Evolutionary conservation across 1,284 basidiomycete species (phyloP), one percentile per base, ranked within the genome.

Genomic region (Xanthoconium separans): DNA sequence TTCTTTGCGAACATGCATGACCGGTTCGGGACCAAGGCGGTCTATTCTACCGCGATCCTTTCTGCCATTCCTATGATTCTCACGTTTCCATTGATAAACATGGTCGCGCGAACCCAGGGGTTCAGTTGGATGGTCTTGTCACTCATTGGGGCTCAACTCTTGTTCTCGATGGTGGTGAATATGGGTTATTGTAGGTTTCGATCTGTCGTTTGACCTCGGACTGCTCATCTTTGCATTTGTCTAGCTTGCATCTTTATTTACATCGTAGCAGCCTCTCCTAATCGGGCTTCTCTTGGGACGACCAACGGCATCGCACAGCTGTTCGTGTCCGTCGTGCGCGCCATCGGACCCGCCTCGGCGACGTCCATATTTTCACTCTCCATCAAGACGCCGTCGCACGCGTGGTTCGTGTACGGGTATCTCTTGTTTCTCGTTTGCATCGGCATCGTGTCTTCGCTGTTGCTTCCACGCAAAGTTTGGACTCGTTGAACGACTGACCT

Each of bases 271-370:
- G 75, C 85, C 10, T 76, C 84, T 1, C 85, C 86, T 2, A 84
- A 83, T 53, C 77, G 75, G 36, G 76, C 78, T 2, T 82, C 83
- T 8, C 75, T 94, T 9, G 92, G 92, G 15, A 83, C 87, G 11
- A 89, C 89, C 15, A 93, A 92, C 63, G 91, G 89, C 6, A 76
- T 86, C 0, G 80, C 82, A 3, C 85, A 85, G 73, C 80, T 81
- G 68, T 63, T 72, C 16, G 80, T 82, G n/a, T 82, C 79, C 57
- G 58, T 81, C 46, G 78, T 76, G 74, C 82, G 92, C 40, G 81
- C 89, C 30, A 77, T 93, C 56, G 91, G 91, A 2, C 91, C 92
- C 13, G 84, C 85, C 2, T 68, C 76, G 5, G 75, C 84, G 2
- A 85, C 83, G 43, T 87, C 86, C 36, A 73, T 89, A 52, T 89